Conservation (phyloP, 441 rosid genomes). For the Populus hybrid region DNA sequence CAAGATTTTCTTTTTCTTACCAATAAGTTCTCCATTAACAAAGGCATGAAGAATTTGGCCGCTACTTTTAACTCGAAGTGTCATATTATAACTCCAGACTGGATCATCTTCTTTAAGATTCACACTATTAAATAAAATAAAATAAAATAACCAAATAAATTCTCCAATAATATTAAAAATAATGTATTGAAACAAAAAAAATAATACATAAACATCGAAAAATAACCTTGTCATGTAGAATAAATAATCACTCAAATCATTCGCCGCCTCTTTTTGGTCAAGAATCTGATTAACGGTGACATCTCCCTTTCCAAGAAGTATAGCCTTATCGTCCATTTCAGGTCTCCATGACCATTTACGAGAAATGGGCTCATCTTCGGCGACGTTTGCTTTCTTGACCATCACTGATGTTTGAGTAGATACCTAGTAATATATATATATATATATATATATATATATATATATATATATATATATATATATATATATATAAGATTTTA, state of each 20-base stretch:
- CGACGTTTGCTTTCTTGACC: conserved; percentile 44
- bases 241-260: conserved; percentile 60
- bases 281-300: conserved; percentile 17
- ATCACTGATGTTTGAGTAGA: conserved; percentile 50
- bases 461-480: too few relatives aligned
- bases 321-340: conserved; percentile 21
- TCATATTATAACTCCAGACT: conserved; percentile 28
- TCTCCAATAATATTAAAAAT: not conserved
- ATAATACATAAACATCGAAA: not conserved
- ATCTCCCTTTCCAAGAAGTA: not conserved
- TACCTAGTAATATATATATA: conserved; percentile 24
- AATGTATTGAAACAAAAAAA: not conserved
- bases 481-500: too few relatives aligned
- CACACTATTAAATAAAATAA: not conserved
- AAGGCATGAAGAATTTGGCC: conserved; percentile 61
- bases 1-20: conserved; percentile 20
- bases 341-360: conserved; percentile 73
- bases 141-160: not conserved
- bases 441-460: too few relatives aligned
- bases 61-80: conserved; percentile 42
- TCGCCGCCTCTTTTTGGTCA: conserved; percentile 56
- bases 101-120: conserved; percentile 10
- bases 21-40: conserved; percentile 51
- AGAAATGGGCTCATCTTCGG: conserved; percentile 31
- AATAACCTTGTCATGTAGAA: conserved; percentile 67